Evolutionary conservation across 75 land plant species (phyloP).

Genomic region (Selaginella tamariscina): DNA sequence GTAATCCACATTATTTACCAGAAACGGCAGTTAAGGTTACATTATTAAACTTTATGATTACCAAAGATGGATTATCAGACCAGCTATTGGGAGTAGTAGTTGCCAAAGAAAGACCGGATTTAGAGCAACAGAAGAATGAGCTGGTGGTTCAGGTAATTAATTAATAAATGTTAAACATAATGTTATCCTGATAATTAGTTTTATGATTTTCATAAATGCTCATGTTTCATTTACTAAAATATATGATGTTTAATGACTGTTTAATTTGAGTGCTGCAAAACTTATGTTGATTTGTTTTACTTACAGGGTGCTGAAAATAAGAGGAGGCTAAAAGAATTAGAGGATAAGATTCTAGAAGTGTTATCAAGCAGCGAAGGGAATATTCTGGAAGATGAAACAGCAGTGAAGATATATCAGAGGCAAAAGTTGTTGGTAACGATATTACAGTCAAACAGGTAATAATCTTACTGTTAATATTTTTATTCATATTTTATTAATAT

Average conservation of each 20-base stretch:
- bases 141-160: conserved; percentile 27
- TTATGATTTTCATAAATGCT: not conserved
- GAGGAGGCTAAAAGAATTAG: conserved; percentile 28
- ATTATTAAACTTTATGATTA: conserved; percentile 33
- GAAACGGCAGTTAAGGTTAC: conserved; percentile 37
- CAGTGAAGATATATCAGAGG: conserved; percentile 36
- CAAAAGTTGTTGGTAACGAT: conserved; percentile 33
- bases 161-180: not conserved
- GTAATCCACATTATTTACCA: conserved; percentile 36
- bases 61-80: conserved; percentile 33
- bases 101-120: conserved; percentile 31
- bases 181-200: not conserved
- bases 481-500: no score
- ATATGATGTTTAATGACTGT: not conserved
- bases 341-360: conserved; percentile 34
- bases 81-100: conserved; percentile 37
- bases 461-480: not conserved
- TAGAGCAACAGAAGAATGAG: conserved; percentile 34
- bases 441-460: conserved; percentile 30
- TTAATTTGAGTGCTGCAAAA: not conserved
- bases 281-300: not conserved
- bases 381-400: conserved; percentile 35
- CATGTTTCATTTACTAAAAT: not conserved
- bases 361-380: conserved; percentile 33
- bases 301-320: conserved; percentile 34